phyloP scores from a whole-genome alignment of 2,329 filamentous ascomycete genomes.

The Aspergillus oerlinghausenensis region DNA sequence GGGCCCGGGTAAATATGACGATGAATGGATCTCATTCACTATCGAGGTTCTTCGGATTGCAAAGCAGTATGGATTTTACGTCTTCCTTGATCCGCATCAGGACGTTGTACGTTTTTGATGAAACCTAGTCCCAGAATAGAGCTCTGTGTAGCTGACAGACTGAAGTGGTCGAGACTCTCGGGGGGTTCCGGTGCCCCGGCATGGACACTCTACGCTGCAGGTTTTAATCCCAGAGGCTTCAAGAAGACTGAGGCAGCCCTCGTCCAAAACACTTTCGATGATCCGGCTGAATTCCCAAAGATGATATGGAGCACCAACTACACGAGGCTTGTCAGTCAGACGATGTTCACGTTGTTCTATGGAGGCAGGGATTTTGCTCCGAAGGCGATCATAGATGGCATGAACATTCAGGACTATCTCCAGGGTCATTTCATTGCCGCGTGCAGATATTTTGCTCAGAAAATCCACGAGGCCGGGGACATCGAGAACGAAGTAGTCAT shows the following conservation, averaged over 20 bases:
- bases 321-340: constrained; percentile 75
- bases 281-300: constrained; percentile 83
- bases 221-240: constrained; percentile 81
- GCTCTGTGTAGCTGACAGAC: constrained; percentile 22
- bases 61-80: constrained; percentile 86
- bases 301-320: constrained; percentile 99
- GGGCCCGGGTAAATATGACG: constrained; percentile 87
- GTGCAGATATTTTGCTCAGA: constrained; percentile 71
- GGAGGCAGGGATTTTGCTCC: constrained; percentile 87
- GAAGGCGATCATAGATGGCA: constrained; percentile 88
- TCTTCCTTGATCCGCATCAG: constrained; percentile 99
- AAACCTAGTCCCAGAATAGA: background rate
- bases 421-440: constrained; percentile 81
- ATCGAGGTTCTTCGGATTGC: constrained; percentile 78
- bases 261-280: constrained; percentile 88
- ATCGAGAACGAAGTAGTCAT: constrained; percentile 82
- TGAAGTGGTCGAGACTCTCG: constrained; percentile 84
- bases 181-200: constrained; percentile 93
- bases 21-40: constrained; percentile 88
- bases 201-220: constrained; percentile 96
- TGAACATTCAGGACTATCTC: constrained; percentile 95
- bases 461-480: constrained; percentile 85
- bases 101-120: constrained; percentile 67
- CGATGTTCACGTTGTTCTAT: constrained; percentile 93
- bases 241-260: constrained; percentile 83